These are phyloP conservation scores for Vachellia collinsii DNA, from an alignment of 306 rosid genomes.

Conservation along the genomic window DNA sequence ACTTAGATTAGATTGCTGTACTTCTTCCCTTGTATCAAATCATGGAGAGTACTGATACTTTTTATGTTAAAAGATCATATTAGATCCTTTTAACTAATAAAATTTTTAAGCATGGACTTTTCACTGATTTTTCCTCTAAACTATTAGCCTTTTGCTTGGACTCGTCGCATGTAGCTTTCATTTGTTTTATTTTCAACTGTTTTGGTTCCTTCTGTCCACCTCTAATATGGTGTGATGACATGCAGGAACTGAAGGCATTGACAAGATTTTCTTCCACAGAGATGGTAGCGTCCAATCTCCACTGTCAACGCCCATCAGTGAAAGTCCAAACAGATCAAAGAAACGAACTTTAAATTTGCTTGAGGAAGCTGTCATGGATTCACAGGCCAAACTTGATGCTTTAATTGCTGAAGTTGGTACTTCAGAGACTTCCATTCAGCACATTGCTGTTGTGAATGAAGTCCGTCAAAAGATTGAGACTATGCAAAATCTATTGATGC, in stretches of 20 bases:
- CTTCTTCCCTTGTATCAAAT: too few relatives aligned
- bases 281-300: slow-evolving; percentile 55
- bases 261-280: slow-evolving; percentile 62
- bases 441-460: slow-evolving; percentile 51
- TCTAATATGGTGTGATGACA: slow-evolving; percentile 30
- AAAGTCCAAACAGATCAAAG: slow-evolving; percentile 43
- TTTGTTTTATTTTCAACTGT: neutral
- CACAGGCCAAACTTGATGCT: slow-evolving; percentile 63
- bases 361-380: slow-evolving; percentile 64
- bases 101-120: too few relatives aligned
- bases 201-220: neutral
- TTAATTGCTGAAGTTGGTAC: slow-evolving; percentile 51
- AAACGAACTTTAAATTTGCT: slow-evolving; percentile 70
- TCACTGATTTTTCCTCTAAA: too few relatives aligned
- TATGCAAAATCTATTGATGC: slow-evolving; percentile 66
- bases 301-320: slow-evolving; percentile 37
- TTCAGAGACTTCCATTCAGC: slow-evolving; percentile 53
- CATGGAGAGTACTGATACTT: too few relatives aligned
- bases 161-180: neutral
- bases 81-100: too few relatives aligned
- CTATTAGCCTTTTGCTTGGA: neutral
- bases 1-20: too few relatives aligned
- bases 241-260: slow-evolving; percentile 85
- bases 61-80: too few relatives aligned
- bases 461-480: slow-evolving; percentile 63